These are phyloP conservation scores for Xylaria venustula DNA, from an alignment of 495 filamentous ascomycete genomes.

Conservation along the genomic window DNA sequence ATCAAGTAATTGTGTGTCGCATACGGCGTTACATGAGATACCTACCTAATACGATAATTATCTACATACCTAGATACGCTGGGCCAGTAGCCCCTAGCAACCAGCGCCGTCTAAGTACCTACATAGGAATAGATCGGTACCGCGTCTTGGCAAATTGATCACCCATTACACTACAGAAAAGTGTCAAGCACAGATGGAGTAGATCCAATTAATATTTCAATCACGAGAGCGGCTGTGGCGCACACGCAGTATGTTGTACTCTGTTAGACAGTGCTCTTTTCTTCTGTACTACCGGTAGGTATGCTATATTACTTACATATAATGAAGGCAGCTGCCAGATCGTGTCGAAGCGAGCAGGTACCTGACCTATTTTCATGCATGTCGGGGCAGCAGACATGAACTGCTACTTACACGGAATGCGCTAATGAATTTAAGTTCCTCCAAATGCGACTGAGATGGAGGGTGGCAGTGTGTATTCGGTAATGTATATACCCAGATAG, in stretches of 20 bases:
- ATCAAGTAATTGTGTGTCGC: no score
- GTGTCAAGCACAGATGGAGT: no score
- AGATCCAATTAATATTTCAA: not conserved
- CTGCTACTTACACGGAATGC: not conserved
- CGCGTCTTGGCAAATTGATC: not conserved
- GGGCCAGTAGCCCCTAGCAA: not conserved
- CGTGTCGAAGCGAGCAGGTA: not conserved
- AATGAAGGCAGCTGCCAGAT: constrained; percentile 4
- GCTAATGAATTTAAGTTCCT: no score
- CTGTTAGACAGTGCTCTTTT: constrained; percentile 4
- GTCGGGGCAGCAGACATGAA: not conserved
- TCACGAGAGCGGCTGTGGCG: not conserved
- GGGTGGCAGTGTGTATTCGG: no score
- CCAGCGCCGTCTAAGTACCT: no score
- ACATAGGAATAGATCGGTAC: not conserved
- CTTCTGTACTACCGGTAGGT: not conserved
- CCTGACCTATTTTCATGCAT: not conserved
- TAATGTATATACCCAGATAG: no score
- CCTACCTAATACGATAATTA: no score
- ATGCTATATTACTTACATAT: no score
- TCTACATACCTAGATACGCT: no score
- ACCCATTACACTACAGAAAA: no score
- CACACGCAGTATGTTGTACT: constrained; percentile 9
- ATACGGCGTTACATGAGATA: no score
- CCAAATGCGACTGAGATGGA: no score